These are phyloP conservation scores for Eucalyptus erythrocorys DNA, from an alignment of 345 rosid species.

Conservation along the genomic window DNA sequence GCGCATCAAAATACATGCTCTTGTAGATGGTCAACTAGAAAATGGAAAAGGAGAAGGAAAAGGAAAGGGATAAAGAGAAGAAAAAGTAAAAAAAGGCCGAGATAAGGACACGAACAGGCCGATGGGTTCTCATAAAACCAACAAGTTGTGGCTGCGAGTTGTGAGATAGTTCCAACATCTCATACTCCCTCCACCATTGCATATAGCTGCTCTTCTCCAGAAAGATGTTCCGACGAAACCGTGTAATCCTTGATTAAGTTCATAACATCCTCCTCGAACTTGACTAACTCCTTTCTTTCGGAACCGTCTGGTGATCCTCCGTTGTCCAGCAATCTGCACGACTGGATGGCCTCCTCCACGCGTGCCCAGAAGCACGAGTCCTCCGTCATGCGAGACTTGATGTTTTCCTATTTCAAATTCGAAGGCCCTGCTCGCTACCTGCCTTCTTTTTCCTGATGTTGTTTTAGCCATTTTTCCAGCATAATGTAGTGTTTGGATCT, in stretches of 20 bases:
- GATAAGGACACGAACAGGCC: too few relatives aligned
- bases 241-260: constrained; percentile 11
- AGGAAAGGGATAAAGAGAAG: too few relatives aligned
- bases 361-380: constrained; percentile 84
- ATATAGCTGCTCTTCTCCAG: constrained; percentile 37
- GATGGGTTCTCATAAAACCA: too few relatives aligned
- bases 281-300: background rate
- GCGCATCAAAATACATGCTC: too few relatives aligned
- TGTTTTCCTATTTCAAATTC: too few relatives aligned
- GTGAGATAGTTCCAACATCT: too few relatives aligned
- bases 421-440: too few relatives aligned
- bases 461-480: constrained; percentile 40
- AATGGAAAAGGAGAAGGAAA: too few relatives aligned
- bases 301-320: background rate
- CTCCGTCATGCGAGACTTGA: constrained; percentile 1
- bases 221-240: constrained; percentile 61
- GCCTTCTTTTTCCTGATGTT: background rate
- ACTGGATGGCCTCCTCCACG: constrained; percentile 52
- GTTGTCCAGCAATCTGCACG: background rate
- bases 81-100: too few relatives aligned
- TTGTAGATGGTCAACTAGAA: too few relatives aligned
- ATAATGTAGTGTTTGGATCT: constrained; percentile 19
- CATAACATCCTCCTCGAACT: constrained; percentile 35
- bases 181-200: constrained; percentile 33
- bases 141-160: too few relatives aligned